phyloP scores from a whole-genome alignment of 352 stramenopile genomes.

The Globisporangium spinosum region DNA sequence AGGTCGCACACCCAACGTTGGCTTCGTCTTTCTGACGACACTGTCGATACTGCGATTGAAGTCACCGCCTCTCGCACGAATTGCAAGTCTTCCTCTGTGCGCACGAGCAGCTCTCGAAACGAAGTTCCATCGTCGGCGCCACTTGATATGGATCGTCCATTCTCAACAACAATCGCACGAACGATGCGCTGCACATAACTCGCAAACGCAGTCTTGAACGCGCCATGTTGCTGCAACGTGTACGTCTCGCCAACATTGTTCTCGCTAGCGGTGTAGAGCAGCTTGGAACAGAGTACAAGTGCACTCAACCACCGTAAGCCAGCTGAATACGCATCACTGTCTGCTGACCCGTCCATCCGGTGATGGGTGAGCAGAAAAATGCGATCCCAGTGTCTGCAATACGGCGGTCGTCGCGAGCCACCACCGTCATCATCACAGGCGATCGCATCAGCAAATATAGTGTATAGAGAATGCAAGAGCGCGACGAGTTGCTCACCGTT shows the following conservation, averaged over 20 bases:
- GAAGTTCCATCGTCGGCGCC: conserved; percentile 7
- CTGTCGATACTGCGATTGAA: conserved; percentile 25
- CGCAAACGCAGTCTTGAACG: conserved; percentile 28
- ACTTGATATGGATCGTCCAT: conserved; percentile 38
- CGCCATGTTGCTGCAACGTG: not conserved
- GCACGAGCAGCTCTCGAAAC: conserved; percentile 18
- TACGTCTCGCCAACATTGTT: not conserved
- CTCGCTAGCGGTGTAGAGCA: not conserved
- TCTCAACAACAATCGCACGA: conserved; percentile 22
- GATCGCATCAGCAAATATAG: conserved; percentile 14
- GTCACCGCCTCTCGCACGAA: conserved; percentile 22
- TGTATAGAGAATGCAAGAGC: conserved; percentile 17
- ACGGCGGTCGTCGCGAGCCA: not conserved
- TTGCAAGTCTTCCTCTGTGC: conserved; percentile 19
- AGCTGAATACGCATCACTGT: not conserved
- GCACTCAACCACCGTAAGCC: conserved; percentile 2
- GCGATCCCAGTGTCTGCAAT: conserved; percentile 13
- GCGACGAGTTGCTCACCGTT: conserved; percentile 13
- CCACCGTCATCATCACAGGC: not conserved
- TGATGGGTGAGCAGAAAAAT: conserved; percentile 5
- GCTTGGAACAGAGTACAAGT: conserved; percentile 3
- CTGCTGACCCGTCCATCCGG: not conserved
- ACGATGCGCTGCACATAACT: conserved; percentile 27
- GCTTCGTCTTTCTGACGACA: not conserved
- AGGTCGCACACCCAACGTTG: conserved; percentile 26